Percentiles rank a stretch among this genome's conserved stretches.
Evolutionary conservation across 2,329 filamentous ascomycete species (phyloP).

Genomic region (Talaromyces sp.): DNA sequence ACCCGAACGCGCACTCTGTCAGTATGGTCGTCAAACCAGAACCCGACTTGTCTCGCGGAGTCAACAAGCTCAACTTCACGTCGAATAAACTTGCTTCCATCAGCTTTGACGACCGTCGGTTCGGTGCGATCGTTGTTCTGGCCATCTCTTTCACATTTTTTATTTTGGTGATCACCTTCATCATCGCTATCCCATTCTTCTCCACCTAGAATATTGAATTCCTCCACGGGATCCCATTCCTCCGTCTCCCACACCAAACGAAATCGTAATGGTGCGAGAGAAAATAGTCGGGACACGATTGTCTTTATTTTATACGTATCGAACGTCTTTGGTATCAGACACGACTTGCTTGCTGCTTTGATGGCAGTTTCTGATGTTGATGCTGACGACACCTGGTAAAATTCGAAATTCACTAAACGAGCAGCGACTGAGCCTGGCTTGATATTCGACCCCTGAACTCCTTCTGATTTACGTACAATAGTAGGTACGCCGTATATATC

Average conservation of each 20-base stretch:
- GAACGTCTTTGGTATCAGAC: slow-evolving; percentile 69
- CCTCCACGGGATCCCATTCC: slow-evolving; percentile 77
- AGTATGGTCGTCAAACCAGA: slow-evolving; percentile 67
- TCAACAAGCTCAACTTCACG: slow-evolving; percentile 77
- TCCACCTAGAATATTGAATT: slow-evolving; percentile 58
- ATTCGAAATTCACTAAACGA: slow-evolving; percentile 62
- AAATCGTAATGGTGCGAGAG: slow-evolving; percentile 60
- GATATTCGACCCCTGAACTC: slow-evolving; percentile 33
- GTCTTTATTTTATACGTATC: slow-evolving; percentile 81
- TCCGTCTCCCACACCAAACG: slow-evolving; percentile 82
- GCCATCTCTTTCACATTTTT: slow-evolving; percentile 36
- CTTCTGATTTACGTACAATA: slow-evolving; percentile 54
- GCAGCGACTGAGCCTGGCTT: slow-evolving; percentile 82
- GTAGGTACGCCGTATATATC: slow-evolving; percentile 69
- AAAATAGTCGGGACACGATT: slow-evolving; percentile 69
- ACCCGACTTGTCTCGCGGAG: slow-evolving; percentile 76
- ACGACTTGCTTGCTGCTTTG: slow-evolving; percentile 26
- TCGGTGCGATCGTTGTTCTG: slow-evolving; percentile 1
- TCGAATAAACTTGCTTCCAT: slow-evolving; percentile 63
- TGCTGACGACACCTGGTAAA: slow-evolving; percentile 48
- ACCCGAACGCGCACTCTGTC: slow-evolving; percentile 68
- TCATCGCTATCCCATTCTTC: slow-evolving; percentile 37
- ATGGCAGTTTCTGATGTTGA: background rate
- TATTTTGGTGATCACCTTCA: slow-evolving; percentile 35
- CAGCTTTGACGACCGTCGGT: slow-evolving; percentile 22